A percentile compares a stretch with the other conserved stretches of the same genome.
Conservation (phyloP, 2,329 filamentous ascomycete genomes). For the Claviceps monticola region DNA sequence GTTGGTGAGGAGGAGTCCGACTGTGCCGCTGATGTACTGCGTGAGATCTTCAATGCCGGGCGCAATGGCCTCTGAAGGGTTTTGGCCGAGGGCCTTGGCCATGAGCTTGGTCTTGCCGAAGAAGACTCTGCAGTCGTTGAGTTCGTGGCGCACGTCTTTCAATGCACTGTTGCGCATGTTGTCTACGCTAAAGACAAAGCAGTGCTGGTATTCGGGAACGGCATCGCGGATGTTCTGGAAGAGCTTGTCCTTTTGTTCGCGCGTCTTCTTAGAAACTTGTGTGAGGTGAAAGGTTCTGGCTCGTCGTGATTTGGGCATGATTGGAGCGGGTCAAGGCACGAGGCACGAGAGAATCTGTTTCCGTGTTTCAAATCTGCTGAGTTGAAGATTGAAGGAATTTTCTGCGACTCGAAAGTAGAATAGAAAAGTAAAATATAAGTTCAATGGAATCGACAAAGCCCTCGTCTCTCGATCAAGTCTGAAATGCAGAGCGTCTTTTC, state of each 20-base stretch:
- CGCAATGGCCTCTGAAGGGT: constrained; percentile 64
- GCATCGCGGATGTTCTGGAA: constrained; percentile 80
- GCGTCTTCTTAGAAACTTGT: constrained; percentile 81
- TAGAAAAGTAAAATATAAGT: too few species aligned
- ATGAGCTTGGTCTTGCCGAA: constrained; percentile 99
- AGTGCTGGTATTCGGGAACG: constrained; percentile 73
- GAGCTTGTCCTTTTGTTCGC: constrained; percentile 81
- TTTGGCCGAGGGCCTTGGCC: constrained; percentile 79
- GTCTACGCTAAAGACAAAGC: constrained; percentile 86
- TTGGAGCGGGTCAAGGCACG: constrained; percentile 16
- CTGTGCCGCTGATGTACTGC: constrained; percentile 60
- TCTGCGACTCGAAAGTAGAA: neutral
- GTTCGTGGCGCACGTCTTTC: constrained; percentile 76
- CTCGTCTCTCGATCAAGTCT: neutral
- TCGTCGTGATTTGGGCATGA: constrained; percentile 95
- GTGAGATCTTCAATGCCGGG: constrained; percentile 60
- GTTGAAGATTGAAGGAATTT: neutral
- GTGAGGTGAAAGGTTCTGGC: constrained; percentile 79
- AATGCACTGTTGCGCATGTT: constrained; percentile 98
- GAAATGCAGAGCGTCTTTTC: neutral
- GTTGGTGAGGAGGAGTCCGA: constrained; percentile 84
- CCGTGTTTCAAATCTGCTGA: neutral
- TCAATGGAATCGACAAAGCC: neutral
- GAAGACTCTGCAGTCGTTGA: constrained; percentile 69
- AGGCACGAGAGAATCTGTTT: neutral